Base-by-base conservation (phyloP, 495 filamentous ascomycete species). In the Cudoniella acicularis region DNA sequence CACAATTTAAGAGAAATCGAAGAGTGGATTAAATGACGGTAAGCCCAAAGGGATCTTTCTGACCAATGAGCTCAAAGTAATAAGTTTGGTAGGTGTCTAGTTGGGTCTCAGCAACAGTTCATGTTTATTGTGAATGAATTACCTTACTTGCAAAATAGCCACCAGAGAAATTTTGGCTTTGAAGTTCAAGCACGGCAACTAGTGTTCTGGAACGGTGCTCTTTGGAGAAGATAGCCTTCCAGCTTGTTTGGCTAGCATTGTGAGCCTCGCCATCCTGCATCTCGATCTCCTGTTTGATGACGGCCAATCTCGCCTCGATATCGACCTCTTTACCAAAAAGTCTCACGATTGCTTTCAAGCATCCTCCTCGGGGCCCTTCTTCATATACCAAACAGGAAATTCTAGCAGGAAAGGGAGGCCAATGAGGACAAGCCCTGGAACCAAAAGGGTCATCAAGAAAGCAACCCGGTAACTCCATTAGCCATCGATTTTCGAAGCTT, bases 71-170 rank as follows among this genome's bases (percentile, higher is more conserved):
- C 20, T 51, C 21, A 21, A 24, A 51, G 17, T 24, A 51, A 21
- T 51, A 51, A n/a, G 49, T 51, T 27, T 51, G 49, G 21, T 51
- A 51, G 4, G 21, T 27, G 46, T n/a, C 46, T n/a, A 20, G 13
- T 8, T n/a, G 20, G 13, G 13, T 49, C 8, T n/a, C 18, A 22
- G 13, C 18, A 10, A 49, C 18, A n/a, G 36, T n/a, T n/a, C n/a
- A n/a, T 41, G 9, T 41, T 9, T 41, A n/a, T 9, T 9, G n/a
- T 9, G 36, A n/a, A n/a, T 9, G 36, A 41, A n/a, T 9, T 9
- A n/a, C 9, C 36, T 9, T 41, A 47, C n/a, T 47, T 17, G 43
- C 43, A 21, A 47, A 47, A 21, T 47, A 47, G 8, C 43, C 43
- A 21, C 43, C 43, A 4, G 43, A 47, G n/a, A 47, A 51, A 10